phyloP scores from a whole-genome alignment of 192 early-diverging fungal species.

The Linderina pennispora region DNA sequence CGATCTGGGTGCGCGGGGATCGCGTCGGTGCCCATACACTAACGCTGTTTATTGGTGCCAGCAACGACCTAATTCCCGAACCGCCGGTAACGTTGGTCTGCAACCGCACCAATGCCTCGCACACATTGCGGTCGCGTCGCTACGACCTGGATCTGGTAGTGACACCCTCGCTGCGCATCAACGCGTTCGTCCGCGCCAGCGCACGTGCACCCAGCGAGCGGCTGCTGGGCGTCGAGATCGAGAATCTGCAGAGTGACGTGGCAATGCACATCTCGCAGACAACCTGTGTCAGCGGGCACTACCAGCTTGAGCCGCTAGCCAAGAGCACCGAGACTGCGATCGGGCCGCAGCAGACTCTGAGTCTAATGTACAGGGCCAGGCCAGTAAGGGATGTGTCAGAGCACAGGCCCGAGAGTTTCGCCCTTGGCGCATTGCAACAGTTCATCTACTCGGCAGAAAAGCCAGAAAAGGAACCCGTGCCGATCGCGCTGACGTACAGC shows the following conservation, averaged over 20 bases:
- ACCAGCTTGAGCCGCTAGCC: conserved; percentile 18
- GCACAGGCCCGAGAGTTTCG: conserved; percentile 40
- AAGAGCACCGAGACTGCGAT: neutral
- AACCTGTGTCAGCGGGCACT: conserved; percentile 31
- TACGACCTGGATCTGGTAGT: conserved; percentile 55
- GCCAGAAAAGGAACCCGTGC: conserved; percentile 12
- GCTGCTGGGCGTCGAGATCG: conserved; percentile 86
- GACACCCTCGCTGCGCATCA: conserved; percentile 83
- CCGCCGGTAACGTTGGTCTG: neutral
- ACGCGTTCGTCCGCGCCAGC: conserved; percentile 88
- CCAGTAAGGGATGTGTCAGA: conserved; percentile 8
- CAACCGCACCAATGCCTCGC: neutral
- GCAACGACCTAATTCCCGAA: neutral
- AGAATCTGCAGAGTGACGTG: conserved; percentile 28
- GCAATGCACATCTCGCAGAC: conserved; percentile 37
- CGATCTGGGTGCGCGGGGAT: conserved; percentile 88
- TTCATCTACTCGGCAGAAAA: conserved; percentile 36
- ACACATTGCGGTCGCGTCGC: conserved; percentile 26
- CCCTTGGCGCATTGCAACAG: conserved; percentile 39
- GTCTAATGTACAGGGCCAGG: conserved; percentile 23
- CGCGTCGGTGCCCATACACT: conserved; percentile 77
- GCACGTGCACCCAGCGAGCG: conserved; percentile 71
- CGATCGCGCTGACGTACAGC: conserved; percentile 33
- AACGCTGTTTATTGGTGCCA: conserved; percentile 23
- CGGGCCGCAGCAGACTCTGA: conserved; percentile 33